A percentile compares a stretch with the other conserved stretches of the same genome.
These are phyloP conservation scores for Digitaria exilis DNA, from an alignment of 202 grass and related monocot genomes.

Conservation along the genomic window DNA sequence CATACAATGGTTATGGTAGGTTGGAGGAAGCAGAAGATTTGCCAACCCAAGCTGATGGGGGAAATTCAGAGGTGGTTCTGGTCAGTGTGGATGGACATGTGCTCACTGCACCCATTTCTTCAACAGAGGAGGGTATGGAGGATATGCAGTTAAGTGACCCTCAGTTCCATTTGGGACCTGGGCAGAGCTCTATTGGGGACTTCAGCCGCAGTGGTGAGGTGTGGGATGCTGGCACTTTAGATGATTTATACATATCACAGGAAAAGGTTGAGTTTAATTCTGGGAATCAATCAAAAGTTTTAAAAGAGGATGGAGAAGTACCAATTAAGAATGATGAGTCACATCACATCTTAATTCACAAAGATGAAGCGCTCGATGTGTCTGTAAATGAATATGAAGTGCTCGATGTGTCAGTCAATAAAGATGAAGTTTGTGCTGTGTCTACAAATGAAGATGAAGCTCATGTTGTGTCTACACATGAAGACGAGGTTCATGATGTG, in stretches of 20 bases:
- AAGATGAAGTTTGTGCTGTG: constrained; percentile 23
- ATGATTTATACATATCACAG: constrained; percentile 57
- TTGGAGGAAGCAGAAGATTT: constrained; percentile 74
- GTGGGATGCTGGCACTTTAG: constrained; percentile 78
- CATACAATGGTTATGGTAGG: constrained; percentile 70
- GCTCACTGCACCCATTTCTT: constrained; percentile 88
- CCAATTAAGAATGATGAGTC: constrained; percentile 30
- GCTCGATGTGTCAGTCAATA: constrained; percentile 13
- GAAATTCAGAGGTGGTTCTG: constrained; percentile 89
- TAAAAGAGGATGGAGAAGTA: constrained; percentile 37
- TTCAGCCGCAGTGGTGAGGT: constrained; percentile 67
- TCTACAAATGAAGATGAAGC: constrained; percentile 14
- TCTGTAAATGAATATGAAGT: constrained; percentile 20
- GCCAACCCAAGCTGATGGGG: constrained; percentile 52
- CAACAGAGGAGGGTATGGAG: constrained; percentile 51
- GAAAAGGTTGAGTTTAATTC: constrained; percentile 50
- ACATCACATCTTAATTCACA: constrained; percentile 17
- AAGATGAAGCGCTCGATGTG: constrained; percentile 17
- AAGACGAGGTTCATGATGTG: constrained; percentile 31
- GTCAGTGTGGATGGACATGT: constrained; percentile 92
- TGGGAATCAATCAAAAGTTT: constrained; percentile 30
- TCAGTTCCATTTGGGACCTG: constrained; percentile 93
- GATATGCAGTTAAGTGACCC: constrained; percentile 79
- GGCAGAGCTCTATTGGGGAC: constrained; percentile 73
- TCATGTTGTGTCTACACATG: constrained; percentile 19